These are phyloP conservation scores for Lanzia echinophila DNA, from an alignment of 2,329 filamentous ascomycete species.

Conservation along the genomic window DNA sequence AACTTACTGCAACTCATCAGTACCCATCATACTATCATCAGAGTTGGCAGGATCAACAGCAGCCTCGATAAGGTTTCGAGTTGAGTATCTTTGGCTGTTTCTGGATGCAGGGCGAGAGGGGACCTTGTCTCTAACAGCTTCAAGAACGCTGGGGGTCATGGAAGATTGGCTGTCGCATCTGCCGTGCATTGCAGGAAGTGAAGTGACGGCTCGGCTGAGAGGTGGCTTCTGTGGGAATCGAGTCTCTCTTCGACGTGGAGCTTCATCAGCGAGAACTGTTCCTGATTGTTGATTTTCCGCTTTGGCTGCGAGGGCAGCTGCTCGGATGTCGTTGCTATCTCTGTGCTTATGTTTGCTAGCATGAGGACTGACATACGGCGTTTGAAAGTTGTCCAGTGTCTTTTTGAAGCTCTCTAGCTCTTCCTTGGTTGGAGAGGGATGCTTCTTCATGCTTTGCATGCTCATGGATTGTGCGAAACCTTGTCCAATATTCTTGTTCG, in stretches of 20 bases:
- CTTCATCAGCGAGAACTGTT: neutral
- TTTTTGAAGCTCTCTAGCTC: slow-evolving; percentile 20
- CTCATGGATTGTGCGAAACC: neutral
- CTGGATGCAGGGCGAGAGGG: slow-evolving; percentile 4
- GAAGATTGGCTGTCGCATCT: neutral
- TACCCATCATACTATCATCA: slow-evolving; percentile 18
- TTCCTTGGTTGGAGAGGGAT: slow-evolving; percentile 22
- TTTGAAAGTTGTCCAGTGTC: neutral
- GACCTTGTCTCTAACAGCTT: neutral
- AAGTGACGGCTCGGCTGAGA: neutral
- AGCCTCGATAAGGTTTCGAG: slow-evolving; percentile 7
- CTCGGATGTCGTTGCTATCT: slow-evolving; percentile 3
- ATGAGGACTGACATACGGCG: neutral
- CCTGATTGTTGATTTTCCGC: neutral
- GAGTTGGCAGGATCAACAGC: neutral
- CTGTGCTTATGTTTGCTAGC: neutral
- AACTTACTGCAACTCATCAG: slow-evolving; percentile 22
- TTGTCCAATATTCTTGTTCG: neutral
- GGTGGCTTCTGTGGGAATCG: neutral
- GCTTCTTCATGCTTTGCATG: slow-evolving; percentile 18
- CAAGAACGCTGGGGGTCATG: neutral
- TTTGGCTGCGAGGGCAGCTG: neutral
- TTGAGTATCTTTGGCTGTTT: neutral
- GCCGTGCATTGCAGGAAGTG: neutral
- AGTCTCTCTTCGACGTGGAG: neutral